Base-by-base conservation (phyloP, 2,329 filamentous ascomycete genomes). In the Helotiales sp. region DNA sequence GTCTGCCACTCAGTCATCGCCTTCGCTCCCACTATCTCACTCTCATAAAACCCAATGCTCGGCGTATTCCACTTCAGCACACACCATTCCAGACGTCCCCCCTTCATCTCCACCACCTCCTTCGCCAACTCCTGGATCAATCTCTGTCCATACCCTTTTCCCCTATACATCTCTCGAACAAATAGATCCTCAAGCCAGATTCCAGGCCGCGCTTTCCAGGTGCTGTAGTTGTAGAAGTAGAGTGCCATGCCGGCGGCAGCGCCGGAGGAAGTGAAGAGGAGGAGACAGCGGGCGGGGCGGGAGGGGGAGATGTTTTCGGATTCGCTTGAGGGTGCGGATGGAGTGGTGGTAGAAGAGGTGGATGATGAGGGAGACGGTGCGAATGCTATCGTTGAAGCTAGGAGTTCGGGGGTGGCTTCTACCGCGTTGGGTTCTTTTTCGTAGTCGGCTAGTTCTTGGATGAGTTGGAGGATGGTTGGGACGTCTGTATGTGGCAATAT, bases 121-220 rank as follows among this genome's bases (percentile, higher is more conserved):
- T 86, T 87, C n/a, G 94, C 95, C 77, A 97, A 81, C 72, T 88
- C 87, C 69, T 86, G 86, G 58, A 98, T 82, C 76, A 98, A 79
- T 73, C 84, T 82, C 79, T 90, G 91, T 45, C 94, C 95, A 77
- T 95, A 97, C 0, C 94, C 94, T 69, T 87, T 87, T 37, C 89
- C 89, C 3, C 96, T 84, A 74, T 91, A 89, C 52, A 82, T 81
- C 0, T 88, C 85, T 73, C 88, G 85, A 47, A 99, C 93, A 75
- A 90, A 97, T n/a, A 98, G 82, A 77, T 98, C 95, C 79, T 98
- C 95, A 43, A 98, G 89, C 79, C 96, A 97, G 76, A 99, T 91
- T 2, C 95, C 95, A 0, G 94, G 88, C 54, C 87, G 87, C n/a
- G 91, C 87, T 8, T 91, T 87, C 96, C 96, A 98, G 0, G 95